Evolutionary conservation across 2,329 filamentous ascomycete genomes (phyloP).

Genomic region (Cyanodermella asteris): DNA sequence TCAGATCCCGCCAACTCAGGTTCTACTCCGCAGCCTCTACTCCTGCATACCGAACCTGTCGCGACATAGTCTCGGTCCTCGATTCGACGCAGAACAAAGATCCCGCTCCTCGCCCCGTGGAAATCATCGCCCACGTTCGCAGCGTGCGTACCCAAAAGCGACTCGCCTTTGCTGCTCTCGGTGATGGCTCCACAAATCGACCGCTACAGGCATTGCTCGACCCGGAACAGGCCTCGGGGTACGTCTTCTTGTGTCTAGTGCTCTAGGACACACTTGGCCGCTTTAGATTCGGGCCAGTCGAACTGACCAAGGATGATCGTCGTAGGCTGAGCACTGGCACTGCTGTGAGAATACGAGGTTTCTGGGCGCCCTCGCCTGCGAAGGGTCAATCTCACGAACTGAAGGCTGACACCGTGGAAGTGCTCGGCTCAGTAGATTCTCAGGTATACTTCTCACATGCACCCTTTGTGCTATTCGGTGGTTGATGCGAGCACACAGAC

Average conservation of each 20-base stretch:
- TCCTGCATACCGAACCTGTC: no score
- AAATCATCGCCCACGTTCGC: no score
- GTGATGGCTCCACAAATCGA: constrained; percentile 65
- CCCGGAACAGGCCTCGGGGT: constrained; percentile 51
- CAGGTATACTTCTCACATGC: constrained; percentile 41
- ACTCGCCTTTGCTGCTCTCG: constrained; percentile 61
- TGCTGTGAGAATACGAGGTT: constrained; percentile 55
- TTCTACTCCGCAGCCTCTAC: no score
- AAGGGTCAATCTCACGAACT: constrained; percentile 60
- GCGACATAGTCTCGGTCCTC: no score
- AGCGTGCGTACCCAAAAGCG: constrained; percentile 74
- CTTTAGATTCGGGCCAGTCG: constrained; percentile 11
- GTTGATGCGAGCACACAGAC: constrained; percentile 30
- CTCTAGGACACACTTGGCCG: constrained; percentile 3
- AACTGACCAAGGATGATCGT: constrained; percentile 4
- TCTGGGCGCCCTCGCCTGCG: constrained; percentile 51
- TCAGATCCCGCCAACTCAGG: no score
- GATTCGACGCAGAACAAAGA: no score
- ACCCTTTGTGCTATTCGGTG: constrained; percentile 2
- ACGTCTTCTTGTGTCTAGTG: constrained; percentile 17
- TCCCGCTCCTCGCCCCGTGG: no score
- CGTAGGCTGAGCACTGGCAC: constrained; percentile 57
- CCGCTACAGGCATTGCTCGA: constrained; percentile 63
- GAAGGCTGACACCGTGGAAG: constrained; percentile 43
- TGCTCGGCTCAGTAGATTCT: constrained; percentile 60